Base-by-base conservation (phyloP, 192 early-diverging fungal species). In the Coemansia sp. region DNA sequence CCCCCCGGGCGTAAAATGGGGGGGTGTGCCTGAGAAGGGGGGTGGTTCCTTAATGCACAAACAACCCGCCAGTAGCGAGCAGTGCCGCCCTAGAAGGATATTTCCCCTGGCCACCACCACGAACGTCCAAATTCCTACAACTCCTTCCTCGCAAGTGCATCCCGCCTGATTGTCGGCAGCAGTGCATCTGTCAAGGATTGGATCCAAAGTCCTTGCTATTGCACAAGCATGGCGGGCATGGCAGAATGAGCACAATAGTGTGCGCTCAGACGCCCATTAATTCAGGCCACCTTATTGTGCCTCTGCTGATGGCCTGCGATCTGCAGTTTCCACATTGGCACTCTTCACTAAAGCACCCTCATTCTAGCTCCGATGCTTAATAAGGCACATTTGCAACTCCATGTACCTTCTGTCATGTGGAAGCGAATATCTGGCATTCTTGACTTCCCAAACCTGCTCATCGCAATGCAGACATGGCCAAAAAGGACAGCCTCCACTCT, bases 231-330 rank as follows among this genome's bases (percentile, higher is more conserved):
- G 51, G 26, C 51, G 16, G 48, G 48, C 28, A 51, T 51, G 26
- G 48, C 48, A 24, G 24, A 53, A 53, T 53, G 48, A 8, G 48
- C 51, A 53, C 51, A 53, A 53, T 53, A 53, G 51, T 53, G 51
- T 28, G 26, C 51, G 26, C 26, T 53, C 51, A 53, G 51, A 53
- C 51, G 23, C 51, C 51, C 48, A 26, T 53, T 53, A 16, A 11
- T 50, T 28, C 23, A 50, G 46, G 46, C 10, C 20, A 7, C 4
- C 4, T 13, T 26, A 50, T 50, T 50, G 48, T 13, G 48, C 48
- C 23, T 50, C 21, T 10, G 48, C 48, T 20, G 48, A 50, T 50
- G 51, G 13, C 24, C 14, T 53, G 24, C 10, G 51, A 53, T 53
- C 28, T 53, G 51, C 51, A 5, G 14, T 53, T 53, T 53, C 51